Percentiles rank a stretch among this genome's conserved stretches.
These are phyloP conservation scores for Camillea tinctor DNA, from an alignment of 2,329 filamentous ascomycete species.

Conservation along the genomic window DNA sequence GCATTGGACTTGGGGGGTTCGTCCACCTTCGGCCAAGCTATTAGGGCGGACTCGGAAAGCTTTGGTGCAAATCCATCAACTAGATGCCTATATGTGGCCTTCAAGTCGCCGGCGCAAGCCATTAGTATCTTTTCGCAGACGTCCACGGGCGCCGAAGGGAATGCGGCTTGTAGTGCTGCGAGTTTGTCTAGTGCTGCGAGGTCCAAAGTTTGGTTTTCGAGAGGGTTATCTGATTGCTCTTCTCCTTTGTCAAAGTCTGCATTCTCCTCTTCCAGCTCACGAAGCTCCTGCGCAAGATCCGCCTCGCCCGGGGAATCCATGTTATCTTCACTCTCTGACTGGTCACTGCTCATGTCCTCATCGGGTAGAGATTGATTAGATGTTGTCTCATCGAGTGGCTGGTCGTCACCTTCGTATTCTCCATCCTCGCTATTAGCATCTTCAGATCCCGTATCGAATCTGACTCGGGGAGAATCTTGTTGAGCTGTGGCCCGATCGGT, in stretches of 20 bases:
- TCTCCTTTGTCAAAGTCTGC: slow-evolving; percentile 19
- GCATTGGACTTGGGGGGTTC: background rate
- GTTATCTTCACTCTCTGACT: background rate
- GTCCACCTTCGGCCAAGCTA: slow-evolving; percentile 1
- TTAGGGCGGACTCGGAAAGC: slow-evolving; percentile 22
- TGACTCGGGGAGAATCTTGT: slow-evolving; percentile 1
- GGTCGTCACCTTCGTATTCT: slow-evolving; percentile 1
- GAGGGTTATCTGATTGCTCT: slow-evolving; percentile 5
- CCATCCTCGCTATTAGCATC: slow-evolving; percentile 1
- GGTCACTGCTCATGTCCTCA: background rate
- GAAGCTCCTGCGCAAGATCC: slow-evolving; percentile 43
- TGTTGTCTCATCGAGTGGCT: background rate
- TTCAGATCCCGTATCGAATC: slow-evolving; percentile 5
- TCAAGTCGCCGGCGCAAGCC: slow-evolving; percentile 35
- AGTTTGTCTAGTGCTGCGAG: slow-evolving; percentile 33
- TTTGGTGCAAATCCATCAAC: slow-evolving; percentile 31
- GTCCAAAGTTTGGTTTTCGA: slow-evolving; percentile 8
- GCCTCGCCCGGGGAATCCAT: slow-evolving; percentile 19
- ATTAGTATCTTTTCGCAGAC: slow-evolving; percentile 38
- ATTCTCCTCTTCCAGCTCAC: slow-evolving; percentile 42
- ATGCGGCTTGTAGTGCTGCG: slow-evolving; percentile 41
- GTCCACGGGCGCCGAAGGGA: slow-evolving; percentile 38
- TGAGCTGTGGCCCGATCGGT: background rate
- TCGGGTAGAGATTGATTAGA: too few relatives aligned
- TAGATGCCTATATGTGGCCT: slow-evolving; percentile 39